phyloP scores from a whole-genome alignment of 2,329 filamentous ascomycete species.

The Cytospora leucostoma region DNA sequence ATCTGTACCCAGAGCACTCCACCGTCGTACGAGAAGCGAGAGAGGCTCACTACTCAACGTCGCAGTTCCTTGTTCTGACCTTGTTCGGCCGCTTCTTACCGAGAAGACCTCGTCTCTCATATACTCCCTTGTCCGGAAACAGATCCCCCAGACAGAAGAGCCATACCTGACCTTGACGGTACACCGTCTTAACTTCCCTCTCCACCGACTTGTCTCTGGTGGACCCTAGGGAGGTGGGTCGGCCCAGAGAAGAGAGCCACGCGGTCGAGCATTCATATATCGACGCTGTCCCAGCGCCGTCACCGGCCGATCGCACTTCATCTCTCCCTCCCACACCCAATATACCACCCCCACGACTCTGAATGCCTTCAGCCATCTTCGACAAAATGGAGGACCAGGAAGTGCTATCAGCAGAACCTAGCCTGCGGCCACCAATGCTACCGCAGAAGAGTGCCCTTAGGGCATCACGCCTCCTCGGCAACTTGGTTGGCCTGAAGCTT shows the following conservation, averaged over 20 bases:
- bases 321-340: conserved; percentile 2
- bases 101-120: conserved; percentile 27
- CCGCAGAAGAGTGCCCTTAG: conserved; percentile 54
- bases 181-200: conserved; percentile 15
- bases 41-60: conserved; percentile 17
- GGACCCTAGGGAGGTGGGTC: conserved; percentile 27
- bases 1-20: conserved; percentile 3
- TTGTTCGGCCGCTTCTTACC: conserved; percentile 14
- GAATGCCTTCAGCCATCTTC: conserved; percentile 30
- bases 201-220: conserved; percentile 29
- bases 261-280: conserved; percentile 26
- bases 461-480: conserved; percentile 48
- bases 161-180: conserved; percentile 3
- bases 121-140: conserved; percentile 28
- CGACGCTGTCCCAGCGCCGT: conserved; percentile 14
- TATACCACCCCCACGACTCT: conserved; percentile 28
- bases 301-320: conserved; percentile 21
- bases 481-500: conserved; percentile 37
- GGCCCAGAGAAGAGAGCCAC: conserved; percentile 23
- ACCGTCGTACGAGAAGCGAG: conserved; percentile 14
- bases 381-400: conserved; percentile 28
- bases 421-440: conserved; percentile 44
- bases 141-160: conserved; percentile 15
- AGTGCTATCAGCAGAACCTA: conserved; percentile 27
- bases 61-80: conserved; percentile 7